Base-by-base conservation (phyloP, 176 grass and related monocot genomes). In the Rhipidocladum racemiflorum region DNA sequence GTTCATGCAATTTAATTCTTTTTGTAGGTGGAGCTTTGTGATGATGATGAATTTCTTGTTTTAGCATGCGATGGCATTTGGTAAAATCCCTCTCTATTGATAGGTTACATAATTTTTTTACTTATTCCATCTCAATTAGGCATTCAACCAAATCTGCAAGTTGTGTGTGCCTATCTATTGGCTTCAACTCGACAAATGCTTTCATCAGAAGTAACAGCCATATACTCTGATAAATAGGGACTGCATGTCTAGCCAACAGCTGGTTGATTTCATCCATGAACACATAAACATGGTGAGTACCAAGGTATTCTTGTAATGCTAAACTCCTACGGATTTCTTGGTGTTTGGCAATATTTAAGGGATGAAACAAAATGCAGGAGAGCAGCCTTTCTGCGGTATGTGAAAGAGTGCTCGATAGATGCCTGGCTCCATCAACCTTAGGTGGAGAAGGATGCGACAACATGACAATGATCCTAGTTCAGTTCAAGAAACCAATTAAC, bases 61-160 rank as follows among this genome's bases (percentile, higher is more conserved):
- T 74, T 98, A 66, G 95, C 95, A 79, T 98, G 95, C 45, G 95
- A 98, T 85, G 95, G 95, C 79, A 86, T 98, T 78, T 98, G 95
- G 95, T 98, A 97, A 97, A 89, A 61, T 34, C 43, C 61, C 14
- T 74, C 15, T 39, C 10, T 43, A 61, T 45, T 27, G 25, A 25
- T 27, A 65, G 28, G 5, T 38, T 50, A 25, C 32, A 25, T 65
- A 20, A 59, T 14, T 73, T 3, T 40, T 70, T 39, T 21, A 43
- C 57, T 59, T 54, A 18, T 13, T 38, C 15, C 4, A 49, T 66
- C 46, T 79, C 24, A 68, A 42, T 77, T 23, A 29, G 39, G 27
- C 42, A 49, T 70, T 62, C 46, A 44, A 10, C 0, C 1, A 20
- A 28, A 51, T 11, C 29, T 63, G 9, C 15, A 35, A 27, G 11